Evolutionary conservation across 164 flowering plant genomes (phyloP).

Genomic region (Cinnamomum micranthum): DNA sequence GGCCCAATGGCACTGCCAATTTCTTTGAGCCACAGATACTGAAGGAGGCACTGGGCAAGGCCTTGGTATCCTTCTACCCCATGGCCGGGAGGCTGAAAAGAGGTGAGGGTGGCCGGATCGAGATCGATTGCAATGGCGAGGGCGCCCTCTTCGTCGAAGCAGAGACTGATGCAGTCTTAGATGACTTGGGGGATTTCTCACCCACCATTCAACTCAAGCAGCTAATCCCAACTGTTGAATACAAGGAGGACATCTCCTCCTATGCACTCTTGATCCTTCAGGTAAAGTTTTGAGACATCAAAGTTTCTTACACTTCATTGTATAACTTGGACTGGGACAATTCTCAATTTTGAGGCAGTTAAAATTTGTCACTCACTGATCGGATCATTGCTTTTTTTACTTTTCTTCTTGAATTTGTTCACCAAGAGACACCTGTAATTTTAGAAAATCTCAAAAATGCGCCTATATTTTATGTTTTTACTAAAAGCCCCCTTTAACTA

Average conservation of each 20-base stretch:
- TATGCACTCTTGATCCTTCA: slow-evolving; percentile 4
- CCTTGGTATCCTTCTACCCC: slow-evolving; percentile 13
- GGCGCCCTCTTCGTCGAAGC: slow-evolving; percentile 15
- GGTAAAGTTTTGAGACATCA: not conserved
- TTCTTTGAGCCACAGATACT: slow-evolving; percentile 8
- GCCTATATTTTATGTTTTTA: too few species aligned
- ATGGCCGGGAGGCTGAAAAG: slow-evolving; percentile 11
- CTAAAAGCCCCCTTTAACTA: too few species aligned
- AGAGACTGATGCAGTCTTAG: not conserved
- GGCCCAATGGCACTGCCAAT: slow-evolving; percentile 5
- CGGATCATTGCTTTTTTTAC: too few species aligned
- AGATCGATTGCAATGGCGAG: slow-evolving; percentile 16
- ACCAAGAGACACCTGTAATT: too few species aligned
- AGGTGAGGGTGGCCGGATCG: slow-evolving; percentile 4
- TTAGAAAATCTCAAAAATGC: too few species aligned
- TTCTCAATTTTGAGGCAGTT: too few species aligned
- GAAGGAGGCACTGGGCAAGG: slow-evolving; percentile 13
- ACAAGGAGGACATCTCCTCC: slow-evolving; percentile 1
- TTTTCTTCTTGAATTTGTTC: too few species aligned
- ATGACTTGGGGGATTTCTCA: slow-evolving; percentile 8
- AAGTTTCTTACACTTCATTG: too few species aligned
- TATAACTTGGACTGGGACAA: too few species aligned
- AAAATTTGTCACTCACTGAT: too few species aligned
- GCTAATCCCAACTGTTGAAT: slow-evolving; percentile 7
- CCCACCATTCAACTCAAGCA: slow-evolving; percentile 1